Conservation (phyloP, 352 stramenopile genomes). For the Stephanocyclus meneghinianus region DNA sequence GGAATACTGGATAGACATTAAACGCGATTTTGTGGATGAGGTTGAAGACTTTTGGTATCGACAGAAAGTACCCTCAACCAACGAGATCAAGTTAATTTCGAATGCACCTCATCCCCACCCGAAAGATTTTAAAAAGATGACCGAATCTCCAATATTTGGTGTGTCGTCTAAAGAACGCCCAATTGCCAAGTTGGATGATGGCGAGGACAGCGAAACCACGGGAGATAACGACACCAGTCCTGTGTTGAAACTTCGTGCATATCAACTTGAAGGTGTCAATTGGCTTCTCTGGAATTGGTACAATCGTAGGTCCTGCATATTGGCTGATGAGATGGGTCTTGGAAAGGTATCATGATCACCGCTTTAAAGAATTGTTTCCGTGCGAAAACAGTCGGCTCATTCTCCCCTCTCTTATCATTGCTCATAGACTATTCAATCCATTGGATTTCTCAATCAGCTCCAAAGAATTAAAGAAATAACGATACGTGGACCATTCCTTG, state of each 20-base stretch:
- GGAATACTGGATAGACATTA: conserved; percentile 82
- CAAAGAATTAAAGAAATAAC: conserved; percentile 89
- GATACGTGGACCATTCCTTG: conserved; percentile 92
- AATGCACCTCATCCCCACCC: conserved; percentile 72
- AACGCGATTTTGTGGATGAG: conserved; percentile 78
- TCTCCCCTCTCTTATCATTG: conserved; percentile 4
- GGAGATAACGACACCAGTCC: conserved; percentile 64
- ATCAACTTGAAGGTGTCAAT: conserved; percentile 98
- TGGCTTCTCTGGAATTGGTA: conserved; percentile 98
- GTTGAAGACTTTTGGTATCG: conserved; percentile 83
- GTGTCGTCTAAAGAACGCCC: conserved; percentile 62
- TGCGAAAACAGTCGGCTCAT: background rate
- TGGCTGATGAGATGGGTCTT: conserved; percentile 93
- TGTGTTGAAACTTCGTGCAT: conserved; percentile 87
- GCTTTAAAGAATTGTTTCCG: background rate
- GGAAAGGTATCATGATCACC: conserved; percentile 64
- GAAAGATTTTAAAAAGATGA: conserved; percentile 78
- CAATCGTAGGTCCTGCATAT: conserved; percentile 94
- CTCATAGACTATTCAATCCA: conserved; percentile 88
- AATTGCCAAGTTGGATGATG: conserved; percentile 66
- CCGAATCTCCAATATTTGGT: conserved; percentile 76
- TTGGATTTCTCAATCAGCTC: conserved; percentile 94
- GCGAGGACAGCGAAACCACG: conserved; percentile 83
- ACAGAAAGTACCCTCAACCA: conserved; percentile 63
- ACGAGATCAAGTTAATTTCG: conserved; percentile 52